Evolutionary conservation across 768 basidiomycete species (phyloP), one percentile per base, ranked within the genome.

Genomic region (Inosperma sp.): DNA sequence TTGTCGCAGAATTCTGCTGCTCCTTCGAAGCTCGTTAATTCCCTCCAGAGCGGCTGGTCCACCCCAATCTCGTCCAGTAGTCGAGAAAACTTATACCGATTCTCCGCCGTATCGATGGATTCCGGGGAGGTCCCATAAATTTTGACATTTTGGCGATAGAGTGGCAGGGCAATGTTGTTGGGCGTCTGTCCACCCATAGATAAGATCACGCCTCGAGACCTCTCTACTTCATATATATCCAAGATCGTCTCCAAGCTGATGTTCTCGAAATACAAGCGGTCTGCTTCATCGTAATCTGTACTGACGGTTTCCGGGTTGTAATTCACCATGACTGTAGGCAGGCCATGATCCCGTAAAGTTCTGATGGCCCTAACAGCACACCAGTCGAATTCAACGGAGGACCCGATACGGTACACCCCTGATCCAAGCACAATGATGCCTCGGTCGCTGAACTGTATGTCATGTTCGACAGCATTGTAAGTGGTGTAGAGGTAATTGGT

Each of bases 341-440:
- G 72, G 14, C 94, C 93, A 62, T 89, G 85, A n/a, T 95, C 89
- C 56, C 94, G 91, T 23, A 99, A 77, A 0, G 96, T 98, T 59
- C 95, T 77, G 65, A 98, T 98, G 26, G 94, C 93, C 42, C 94
- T 86, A 47, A 99, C 95, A 13, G 95, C 96, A 68, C 95, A 98
- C 95, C 95, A 99, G 66, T 98, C 95, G 71, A 99, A 98, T 72
- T 99, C 95, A 68, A 99, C 95, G 4, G 94, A 97, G 2, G 95
- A 98, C 14, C 96, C 95, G 58, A 99, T 99, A 47, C 96, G 86
- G 70, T 99, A 99, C 2, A 97, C 95, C 51, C 96, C 96, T 12
- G 95, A 98, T 26, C 96, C 96, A 34, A 98, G 79, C 3, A 98
- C 96, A 82, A 98, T 95, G 54, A 98, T 85, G 56, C 95, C 96